phyloP scores from a whole-genome alignment of 2,329 filamentous ascomycete genomes.

The Colletotrichum destructivum region DNA sequence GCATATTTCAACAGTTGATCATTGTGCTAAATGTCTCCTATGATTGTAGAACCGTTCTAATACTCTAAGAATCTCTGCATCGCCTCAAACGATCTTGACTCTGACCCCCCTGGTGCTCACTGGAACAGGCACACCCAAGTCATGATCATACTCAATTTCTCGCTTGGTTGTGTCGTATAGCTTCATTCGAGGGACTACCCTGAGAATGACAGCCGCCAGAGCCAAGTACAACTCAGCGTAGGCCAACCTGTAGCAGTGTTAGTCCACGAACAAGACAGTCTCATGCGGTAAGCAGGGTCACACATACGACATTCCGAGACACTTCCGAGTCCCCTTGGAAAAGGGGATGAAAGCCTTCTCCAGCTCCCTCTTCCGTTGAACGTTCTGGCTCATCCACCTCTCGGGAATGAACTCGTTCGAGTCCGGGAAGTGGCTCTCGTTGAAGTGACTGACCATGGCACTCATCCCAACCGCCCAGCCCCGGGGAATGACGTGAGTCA shows the following conservation, averaged over 20 bases:
- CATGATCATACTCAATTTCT: constrained; percentile 49
- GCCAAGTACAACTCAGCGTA: constrained; percentile 49
- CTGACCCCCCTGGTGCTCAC: constrained; percentile 42
- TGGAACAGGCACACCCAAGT: constrained; percentile 45
- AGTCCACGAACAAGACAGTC: neutral
- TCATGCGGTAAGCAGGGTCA: neutral
- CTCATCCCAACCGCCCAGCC: constrained; percentile 40
- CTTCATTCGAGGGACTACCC: constrained; percentile 48
- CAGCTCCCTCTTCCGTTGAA: constrained; percentile 18
- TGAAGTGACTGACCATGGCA: constrained; percentile 39
- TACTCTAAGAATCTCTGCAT: neutral
- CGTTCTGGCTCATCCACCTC: constrained; percentile 44
- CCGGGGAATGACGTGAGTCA: constrained; percentile 33
- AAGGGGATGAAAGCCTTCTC: constrained; percentile 40
- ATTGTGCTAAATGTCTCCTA: neutral
- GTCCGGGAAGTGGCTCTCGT: constrained; percentile 38
- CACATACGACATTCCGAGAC: constrained; percentile 43
- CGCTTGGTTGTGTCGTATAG: constrained; percentile 48
- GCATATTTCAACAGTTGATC: neutral
- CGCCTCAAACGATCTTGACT: constrained; percentile 6
- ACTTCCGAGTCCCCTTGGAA: constrained; percentile 38
- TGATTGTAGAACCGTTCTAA: neutral
- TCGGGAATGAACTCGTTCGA: constrained; percentile 43
- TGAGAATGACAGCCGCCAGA: constrained; percentile 46
- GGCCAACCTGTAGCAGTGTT: constrained; percentile 45